These are phyloP conservation scores for Jatropha podagrica DNA, from an alignment of 441 rosid genomes.

Conservation along the genomic window DNA sequence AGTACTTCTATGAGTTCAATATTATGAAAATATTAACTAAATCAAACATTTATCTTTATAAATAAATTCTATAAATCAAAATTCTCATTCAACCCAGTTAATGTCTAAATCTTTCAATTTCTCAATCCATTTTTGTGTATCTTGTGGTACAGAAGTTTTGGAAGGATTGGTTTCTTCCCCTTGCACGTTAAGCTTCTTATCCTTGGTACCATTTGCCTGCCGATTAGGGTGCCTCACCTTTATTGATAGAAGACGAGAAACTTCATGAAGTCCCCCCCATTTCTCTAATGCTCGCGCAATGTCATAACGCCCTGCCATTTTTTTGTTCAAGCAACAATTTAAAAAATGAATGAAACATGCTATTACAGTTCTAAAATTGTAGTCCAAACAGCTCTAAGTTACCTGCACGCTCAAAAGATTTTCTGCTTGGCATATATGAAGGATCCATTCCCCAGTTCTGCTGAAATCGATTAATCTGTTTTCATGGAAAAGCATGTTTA, in stretches of 20 bases:
- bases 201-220: conserved; percentile 43
- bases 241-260: conserved; percentile 75
- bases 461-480: conserved; percentile 74
- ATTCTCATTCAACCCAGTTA: conserved; percentile 64
- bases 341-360: background rate
- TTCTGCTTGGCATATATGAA: conserved; percentile 90
- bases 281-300: conserved; percentile 95
- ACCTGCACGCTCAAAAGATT: conserved; percentile 96
- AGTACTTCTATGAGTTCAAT: no score
- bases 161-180: conserved; percentile 35
- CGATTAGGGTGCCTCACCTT: conserved; percentile 76
- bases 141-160: conserved; percentile 58
- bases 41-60: no score
- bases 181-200: conserved; percentile 37
- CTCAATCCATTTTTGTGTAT: conserved; percentile 72
- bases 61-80: no score
- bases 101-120: conserved; percentile 69
- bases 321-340: background rate
- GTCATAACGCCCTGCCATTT: conserved; percentile 75
- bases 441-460: conserved; percentile 98
- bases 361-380: background rate
- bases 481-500: background rate
- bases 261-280: conserved; percentile 96
- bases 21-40: no score
- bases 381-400: conserved; percentile 6